These are phyloP conservation scores for Teratosphaeria zuluensis DNA, from an alignment of 2,329 filamentous ascomycete species.

Conservation along the genomic window DNA sequence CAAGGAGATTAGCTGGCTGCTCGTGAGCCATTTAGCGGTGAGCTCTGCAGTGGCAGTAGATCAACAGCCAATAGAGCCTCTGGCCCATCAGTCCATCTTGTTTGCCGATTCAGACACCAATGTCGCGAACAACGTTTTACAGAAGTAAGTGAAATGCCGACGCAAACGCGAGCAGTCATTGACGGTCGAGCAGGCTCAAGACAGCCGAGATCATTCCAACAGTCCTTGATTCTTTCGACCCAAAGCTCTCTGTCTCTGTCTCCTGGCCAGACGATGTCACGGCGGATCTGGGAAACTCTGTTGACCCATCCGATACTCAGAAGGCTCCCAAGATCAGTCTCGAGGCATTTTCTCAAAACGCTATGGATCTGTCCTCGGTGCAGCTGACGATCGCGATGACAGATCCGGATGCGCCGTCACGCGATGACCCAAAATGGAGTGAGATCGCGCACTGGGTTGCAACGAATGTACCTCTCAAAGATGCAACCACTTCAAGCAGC, in stretches of 20 bases:
- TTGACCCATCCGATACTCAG: slow-evolving; percentile 36
- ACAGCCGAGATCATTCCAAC: slow-evolving; percentile 25
- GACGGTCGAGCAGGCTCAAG: slow-evolving; percentile 12
- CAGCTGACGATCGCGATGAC: slow-evolving; percentile 44
- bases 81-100: background rate
- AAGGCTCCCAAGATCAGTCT: slow-evolving; percentile 30
- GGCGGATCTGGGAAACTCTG: slow-evolving; percentile 46
- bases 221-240: slow-evolving; percentile 51
- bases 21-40: background rate
- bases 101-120: background rate
- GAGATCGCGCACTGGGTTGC: slow-evolving; percentile 51
- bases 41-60: background rate
- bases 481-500: background rate
- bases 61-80: background rate
- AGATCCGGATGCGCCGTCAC: slow-evolving; percentile 49
- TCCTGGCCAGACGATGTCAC: slow-evolving; percentile 33
- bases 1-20: background rate
- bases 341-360: slow-evolving; percentile 8
- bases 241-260: slow-evolving; percentile 42
- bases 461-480: slow-evolving; percentile 25
- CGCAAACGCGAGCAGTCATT: background rate
- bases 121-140: background rate
- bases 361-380: slow-evolving; percentile 1
- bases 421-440: slow-evolving; percentile 44
- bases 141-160: background rate